These are phyloP conservation scores for Phoma sp. DNA, from an alignment of 2,329 filamentous ascomycete species.

Conservation along the genomic window DNA sequence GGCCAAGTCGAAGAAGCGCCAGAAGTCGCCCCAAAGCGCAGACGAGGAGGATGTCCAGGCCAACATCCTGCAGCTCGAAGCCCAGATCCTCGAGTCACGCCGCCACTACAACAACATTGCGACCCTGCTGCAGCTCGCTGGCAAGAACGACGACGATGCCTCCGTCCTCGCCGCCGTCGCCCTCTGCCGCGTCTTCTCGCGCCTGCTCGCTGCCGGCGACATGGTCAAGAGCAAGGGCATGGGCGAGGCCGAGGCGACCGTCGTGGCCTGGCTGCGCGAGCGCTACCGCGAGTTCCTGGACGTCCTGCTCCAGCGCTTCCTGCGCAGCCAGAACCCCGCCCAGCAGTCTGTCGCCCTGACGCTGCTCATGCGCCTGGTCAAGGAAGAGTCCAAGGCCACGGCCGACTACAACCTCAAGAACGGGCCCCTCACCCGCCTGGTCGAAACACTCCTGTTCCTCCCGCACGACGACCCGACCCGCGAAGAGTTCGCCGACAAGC, in stretches of 20 bases:
- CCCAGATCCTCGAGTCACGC: constrained; percentile 81
- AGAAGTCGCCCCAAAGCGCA: constrained; percentile 40
- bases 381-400: constrained; percentile 66
- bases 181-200: constrained; percentile 84
- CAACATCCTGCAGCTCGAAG: constrained; percentile 76
- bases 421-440: constrained; percentile 68
- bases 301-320: constrained; percentile 62
- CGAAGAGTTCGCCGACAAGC: constrained; percentile 78
- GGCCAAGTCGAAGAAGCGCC: constrained; percentile 47
- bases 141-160: constrained; percentile 60
- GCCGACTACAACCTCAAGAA: constrained; percentile 70
- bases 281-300: constrained; percentile 74
- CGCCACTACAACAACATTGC: constrained; percentile 93
- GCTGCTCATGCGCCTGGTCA: constrained; percentile 81
- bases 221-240: constrained; percentile 69
- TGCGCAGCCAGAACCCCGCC: constrained; percentile 66
- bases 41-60: constrained; percentile 58
- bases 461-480: constrained; percentile 65
- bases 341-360: constrained; percentile 73
- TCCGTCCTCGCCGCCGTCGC: constrained; percentile 75
- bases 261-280: constrained; percentile 79
- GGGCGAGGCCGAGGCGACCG: constrained; percentile 74
- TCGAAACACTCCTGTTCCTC: constrained; percentile 66
- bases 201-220: constrained; percentile 75
- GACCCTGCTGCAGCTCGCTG: constrained; percentile 66